Base-by-base conservation (phyloP, 495 filamentous ascomycete species). In the Talaromyces wortmannii region DNA sequence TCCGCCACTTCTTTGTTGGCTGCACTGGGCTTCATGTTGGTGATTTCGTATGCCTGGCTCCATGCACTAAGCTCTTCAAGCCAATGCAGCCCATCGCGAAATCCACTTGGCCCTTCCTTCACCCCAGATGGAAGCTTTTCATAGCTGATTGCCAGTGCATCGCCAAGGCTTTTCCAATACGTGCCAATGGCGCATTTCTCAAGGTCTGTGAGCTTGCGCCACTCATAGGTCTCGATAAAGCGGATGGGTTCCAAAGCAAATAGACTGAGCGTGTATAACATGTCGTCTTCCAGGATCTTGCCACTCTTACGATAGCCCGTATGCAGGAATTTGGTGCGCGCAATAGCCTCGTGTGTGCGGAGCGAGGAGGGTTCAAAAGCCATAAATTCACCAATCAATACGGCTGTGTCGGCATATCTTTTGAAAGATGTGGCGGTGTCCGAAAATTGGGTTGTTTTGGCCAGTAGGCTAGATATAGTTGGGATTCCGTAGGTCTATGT, bases 251-350 rank as follows among this genome's bases (percentile, higher is more conserved):
- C 78, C 1, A 74, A 59, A 0, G 82, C 76, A 63, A 87, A 88
- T 0, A 87, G 73, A 12, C 74, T 76, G 0, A 89, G 73, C 4
- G 85, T 88, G 64, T 85, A 90, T 3, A 90, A 72, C 65, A 89
- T 76, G 57, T 89, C 85, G 12, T 78, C 71, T 31, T 88, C 80
- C 13, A 68, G 67, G 56, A 90, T 89, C 56, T 78, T 78, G 32
- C 83, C 83, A 3, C 75, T 66, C 36, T 76, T 70, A 6, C 74
- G 69, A 63, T 87, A 88, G 13, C 67, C 65, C 47, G 71, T 72
- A 58, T 89, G 86, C 18, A 90, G 70, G 60, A 73, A 88, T 61
- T 85, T 86, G 65, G 86, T 87, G 45, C 86, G 78, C 5, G 79
- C 80, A 33, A 89, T 72, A 16, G 79, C 78, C 46, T 66, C 66